Evolutionary conservation across 176 grass and related monocot genomes (phyloP).

Genomic region (Pontederia crassipes): DNA sequence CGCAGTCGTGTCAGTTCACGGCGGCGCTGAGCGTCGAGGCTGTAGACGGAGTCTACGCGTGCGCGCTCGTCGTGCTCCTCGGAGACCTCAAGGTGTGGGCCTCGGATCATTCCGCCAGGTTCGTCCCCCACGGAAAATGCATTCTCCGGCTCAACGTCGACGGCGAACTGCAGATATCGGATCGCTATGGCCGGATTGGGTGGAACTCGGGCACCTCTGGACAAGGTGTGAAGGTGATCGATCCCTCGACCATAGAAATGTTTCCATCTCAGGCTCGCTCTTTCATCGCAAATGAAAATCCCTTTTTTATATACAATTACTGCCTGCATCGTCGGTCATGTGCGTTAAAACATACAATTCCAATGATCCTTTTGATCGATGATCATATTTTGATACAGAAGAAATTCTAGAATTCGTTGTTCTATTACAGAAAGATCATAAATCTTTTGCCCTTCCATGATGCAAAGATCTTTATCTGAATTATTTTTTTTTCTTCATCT

Average conservation of each 20-base stretch:
- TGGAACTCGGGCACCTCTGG: conserved; percentile 24
- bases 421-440: no score
- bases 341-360: background rate
- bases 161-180: conserved; percentile 33
- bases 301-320: background rate
- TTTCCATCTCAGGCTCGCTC: no score
- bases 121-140: conserved; percentile 14
- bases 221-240: conserved; percentile 35
- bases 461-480: background rate
- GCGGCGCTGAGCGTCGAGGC: conserved; percentile 31
- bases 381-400: no score
- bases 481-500: background rate
- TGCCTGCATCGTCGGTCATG: no score
- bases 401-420: no score
- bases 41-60: conserved; percentile 10
- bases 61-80: conserved; percentile 26
- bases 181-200: conserved; percentile 17
- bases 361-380: background rate
- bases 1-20: conserved; percentile 15
- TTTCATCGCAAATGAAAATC: background rate
- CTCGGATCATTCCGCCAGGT: conserved; percentile 26
- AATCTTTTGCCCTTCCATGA: no score
- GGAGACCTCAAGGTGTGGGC: conserved; percentile 39
- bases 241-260: background rate
- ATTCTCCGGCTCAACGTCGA: conserved; percentile 20